Evolutionary conservation across 805 yeast genomes (phyloP).

Genomic region (Yarrowia sp.): DNA sequence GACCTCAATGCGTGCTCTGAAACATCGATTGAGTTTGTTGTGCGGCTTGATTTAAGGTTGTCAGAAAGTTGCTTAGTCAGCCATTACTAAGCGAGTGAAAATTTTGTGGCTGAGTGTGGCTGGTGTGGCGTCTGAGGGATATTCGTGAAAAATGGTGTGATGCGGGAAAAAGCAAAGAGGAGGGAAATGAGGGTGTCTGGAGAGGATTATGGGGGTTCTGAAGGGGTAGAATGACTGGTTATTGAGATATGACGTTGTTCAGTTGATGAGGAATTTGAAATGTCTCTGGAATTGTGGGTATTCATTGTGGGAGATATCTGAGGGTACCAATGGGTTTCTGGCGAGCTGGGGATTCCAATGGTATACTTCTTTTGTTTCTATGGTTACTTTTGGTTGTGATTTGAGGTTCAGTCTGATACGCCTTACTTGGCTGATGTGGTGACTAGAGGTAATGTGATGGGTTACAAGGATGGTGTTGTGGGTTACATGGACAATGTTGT

Average conservation of each 20-base stretch:
- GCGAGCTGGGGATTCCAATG: background rate
- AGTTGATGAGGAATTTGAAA: background rate
- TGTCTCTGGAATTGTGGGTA: background rate
- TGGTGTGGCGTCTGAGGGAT: conserved; percentile 12
- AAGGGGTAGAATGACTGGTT: background rate
- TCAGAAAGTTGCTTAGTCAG: background rate
- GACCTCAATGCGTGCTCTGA: background rate
- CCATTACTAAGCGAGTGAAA: background rate
- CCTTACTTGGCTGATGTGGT: too few species aligned
- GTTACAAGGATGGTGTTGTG: background rate
- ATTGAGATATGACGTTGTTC: background rate
- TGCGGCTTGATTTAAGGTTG: background rate
- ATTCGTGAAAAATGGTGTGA: background rate
- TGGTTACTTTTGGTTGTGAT: too few species aligned
- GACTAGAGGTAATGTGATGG: too few species aligned
- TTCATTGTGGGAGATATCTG: too few species aligned
- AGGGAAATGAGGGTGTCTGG: background rate
- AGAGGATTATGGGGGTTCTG: too few species aligned
- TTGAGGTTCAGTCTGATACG: too few species aligned
- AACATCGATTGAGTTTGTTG: conserved; percentile 5
- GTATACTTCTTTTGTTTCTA: background rate
- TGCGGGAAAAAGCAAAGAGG: background rate
- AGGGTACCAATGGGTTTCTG: background rate
- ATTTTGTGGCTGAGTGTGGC: conserved; percentile 37
- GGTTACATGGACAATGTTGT: too few species aligned